Base-by-base conservation (phyloP, 345 rosid genomes). In the Trapa bicornis region DNA sequence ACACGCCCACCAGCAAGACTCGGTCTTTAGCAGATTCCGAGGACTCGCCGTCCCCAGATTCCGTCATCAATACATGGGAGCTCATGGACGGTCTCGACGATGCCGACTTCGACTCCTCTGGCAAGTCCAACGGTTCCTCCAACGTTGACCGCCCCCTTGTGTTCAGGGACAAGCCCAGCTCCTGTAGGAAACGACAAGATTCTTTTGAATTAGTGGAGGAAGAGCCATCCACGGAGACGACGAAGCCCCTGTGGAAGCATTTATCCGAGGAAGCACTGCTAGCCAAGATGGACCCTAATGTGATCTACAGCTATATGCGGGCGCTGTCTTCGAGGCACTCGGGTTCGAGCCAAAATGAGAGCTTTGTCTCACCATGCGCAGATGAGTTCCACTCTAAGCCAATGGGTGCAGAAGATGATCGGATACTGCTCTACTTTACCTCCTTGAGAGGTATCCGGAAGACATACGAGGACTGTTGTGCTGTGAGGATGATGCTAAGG, bases 361-460 rank as follows among this genome's bases (percentile, higher is more conserved):
- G 29, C 29, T 22, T 22, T 22, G 29, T 15, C 2, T 32, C 53
- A 39, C 53, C 35, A 6, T 16, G 0, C 48, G 58, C 37, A 6
- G 41, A 35, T 9, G 39, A 62, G 15, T 12, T 42, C 45, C 47
- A 37, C 8, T 16, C 47, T 37, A 29, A 36, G 41, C 36, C 52
- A 41, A n/a, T 3, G 37, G 8, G 33, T 9, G 65, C 68, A 35
- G 60, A 3, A 12, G 70, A 56, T 54, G 72, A 69, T 39, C 32
- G 65, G 52, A 41, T 74, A 38, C 50, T 74, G 64, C 63, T 74
- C 38, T 74, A 74, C 35, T 68, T 74, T 57, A 74, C 76, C 29
- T 75, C 79, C 50, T 70, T 81, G 78, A 74, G 81, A 67, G 84
- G 84, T 22, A 76, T 78, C 29, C 69, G 84, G 69, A 78, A 76